Conservation (phyloP, 1,284 basidiomycete genomes). For the Mixia osmundae region DNA sequence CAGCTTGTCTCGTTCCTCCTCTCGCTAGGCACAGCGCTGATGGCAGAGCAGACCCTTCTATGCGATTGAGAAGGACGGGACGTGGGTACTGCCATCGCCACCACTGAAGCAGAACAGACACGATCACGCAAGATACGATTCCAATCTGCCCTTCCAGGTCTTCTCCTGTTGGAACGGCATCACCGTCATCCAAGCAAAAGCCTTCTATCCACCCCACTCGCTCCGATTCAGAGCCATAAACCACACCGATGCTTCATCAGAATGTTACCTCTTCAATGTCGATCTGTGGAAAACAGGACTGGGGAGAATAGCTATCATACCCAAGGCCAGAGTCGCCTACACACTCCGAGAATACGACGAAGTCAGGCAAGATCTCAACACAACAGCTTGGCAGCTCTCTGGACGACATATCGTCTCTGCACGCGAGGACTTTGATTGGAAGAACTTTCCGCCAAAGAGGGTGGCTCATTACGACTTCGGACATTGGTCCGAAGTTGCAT, state of each 20-base stretch:
- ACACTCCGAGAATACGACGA: not conserved
- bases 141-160: slow-evolving; percentile 24
- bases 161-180: slow-evolving; percentile 24
- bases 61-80: too few relatives aligned
- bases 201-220: slow-evolving; percentile 18
- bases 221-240: slow-evolving; percentile 8
- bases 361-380: too few relatives aligned
- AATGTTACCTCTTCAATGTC: slow-evolving; percentile 10
- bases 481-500: too few relatives aligned
- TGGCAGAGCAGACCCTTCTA: too few relatives aligned
- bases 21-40: too few relatives aligned
- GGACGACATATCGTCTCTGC: too few relatives aligned
- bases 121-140: slow-evolving; percentile 18
- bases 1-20: slow-evolving; percentile 18
- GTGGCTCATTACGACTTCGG: too few relatives aligned
- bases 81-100: too few relatives aligned
- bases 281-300: slow-evolving; percentile 8
- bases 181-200: slow-evolving; percentile 21
- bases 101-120: too few relatives aligned
- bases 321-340: not conserved
- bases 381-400: too few relatives aligned
- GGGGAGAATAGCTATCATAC: not conserved
- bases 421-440: too few relatives aligned
- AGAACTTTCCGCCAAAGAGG: too few relatives aligned
- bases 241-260: slow-evolving; percentile 6